These are phyloP conservation scores for Chlorella variabilis DNA, from an alignment of 163 green algal species.

Conservation along the genomic window DNA sequence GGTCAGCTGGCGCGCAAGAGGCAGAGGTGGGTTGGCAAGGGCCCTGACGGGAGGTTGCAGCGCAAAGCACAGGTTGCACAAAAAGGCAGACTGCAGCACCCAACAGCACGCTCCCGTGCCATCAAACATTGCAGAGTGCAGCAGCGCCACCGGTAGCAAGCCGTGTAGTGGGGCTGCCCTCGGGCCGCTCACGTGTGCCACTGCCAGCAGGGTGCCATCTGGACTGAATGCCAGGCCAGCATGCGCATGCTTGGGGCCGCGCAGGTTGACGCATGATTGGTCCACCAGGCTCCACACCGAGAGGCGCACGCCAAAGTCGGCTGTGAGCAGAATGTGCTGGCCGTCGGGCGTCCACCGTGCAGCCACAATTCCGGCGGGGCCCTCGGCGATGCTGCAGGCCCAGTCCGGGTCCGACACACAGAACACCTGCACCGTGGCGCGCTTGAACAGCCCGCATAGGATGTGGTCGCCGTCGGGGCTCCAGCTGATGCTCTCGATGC, in stretches of 20 bases:
- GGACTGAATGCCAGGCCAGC: conserved; percentile 71
- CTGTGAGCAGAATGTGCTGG: conserved; percentile 70
- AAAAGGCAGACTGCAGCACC: too few species aligned
- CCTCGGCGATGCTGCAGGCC: conserved; percentile 86
- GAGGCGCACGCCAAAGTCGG: conserved; percentile 80
- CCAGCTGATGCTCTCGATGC: conserved; percentile 78
- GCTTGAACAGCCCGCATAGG: conserved; percentile 66
- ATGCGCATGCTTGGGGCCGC: conserved; percentile 72
- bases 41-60: too few species aligned
- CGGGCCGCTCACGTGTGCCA: conserved; percentile 69
- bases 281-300: conserved; percentile 82
- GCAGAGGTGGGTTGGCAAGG: too few species aligned
- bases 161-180: not conserved
- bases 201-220: conserved; percentile 72
- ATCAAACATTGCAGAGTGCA: too few species aligned
- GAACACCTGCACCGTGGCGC: conserved; percentile 72
- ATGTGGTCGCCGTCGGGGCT: conserved; percentile 67
- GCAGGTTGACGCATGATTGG: conserved; percentile 68
- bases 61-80: too few species aligned
- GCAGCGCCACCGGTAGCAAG: too few species aligned
- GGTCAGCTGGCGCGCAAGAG: not conserved
- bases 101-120: too few species aligned
- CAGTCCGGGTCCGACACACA: conserved; percentile 64
- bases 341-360: conserved; percentile 78
- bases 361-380: conserved; percentile 72